Conservation (phyloP, 1,284 basidiomycete genomes). For the Grifola frondosa region DNA sequence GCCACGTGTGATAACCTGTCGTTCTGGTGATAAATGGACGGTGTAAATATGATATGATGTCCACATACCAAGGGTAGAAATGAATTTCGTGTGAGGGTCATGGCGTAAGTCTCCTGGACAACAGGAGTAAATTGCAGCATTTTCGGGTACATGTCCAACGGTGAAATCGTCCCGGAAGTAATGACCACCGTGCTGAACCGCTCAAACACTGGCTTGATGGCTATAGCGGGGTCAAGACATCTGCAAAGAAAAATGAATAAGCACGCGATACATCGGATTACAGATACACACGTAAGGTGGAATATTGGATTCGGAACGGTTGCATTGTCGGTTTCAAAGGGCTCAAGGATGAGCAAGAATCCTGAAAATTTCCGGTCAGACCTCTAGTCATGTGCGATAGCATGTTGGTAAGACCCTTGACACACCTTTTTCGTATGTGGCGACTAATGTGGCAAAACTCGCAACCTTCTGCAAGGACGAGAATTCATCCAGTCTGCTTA, state of each 20-base stretch:
- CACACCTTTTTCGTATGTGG: constrained; percentile 96
- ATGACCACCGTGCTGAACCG: constrained; percentile 98
- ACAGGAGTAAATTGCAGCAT: constrained; percentile 99
- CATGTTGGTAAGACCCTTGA: background rate
- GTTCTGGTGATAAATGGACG: background rate
- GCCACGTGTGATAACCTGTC: constrained; percentile 94
- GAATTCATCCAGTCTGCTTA: constrained; percentile 91
- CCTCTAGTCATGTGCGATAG: constrained; percentile 1
- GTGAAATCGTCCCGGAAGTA: constrained; percentile 97
- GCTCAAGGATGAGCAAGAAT: constrained; percentile 96
- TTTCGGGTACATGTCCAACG: constrained; percentile 99
- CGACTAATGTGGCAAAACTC: constrained; percentile 93
- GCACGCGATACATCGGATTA: constrained; percentile 1
- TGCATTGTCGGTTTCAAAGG: constrained; percentile 98
- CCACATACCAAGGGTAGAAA: constrained; percentile 89
- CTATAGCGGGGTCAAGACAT: constrained; percentile 96
- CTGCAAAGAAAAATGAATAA: constrained; percentile 40
- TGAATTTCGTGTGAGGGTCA: constrained; percentile 96
- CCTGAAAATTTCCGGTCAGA: constrained; percentile 46
- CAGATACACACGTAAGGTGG: constrained; percentile 82
- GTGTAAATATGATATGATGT: background rate
- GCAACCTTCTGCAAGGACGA: constrained; percentile 94
- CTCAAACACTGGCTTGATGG: constrained; percentile 98
- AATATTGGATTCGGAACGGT: constrained; percentile 99
- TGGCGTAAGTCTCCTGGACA: constrained; percentile 95